Evolutionary conservation across 2,329 filamentous ascomycete genomes (phyloP).

Genomic region (Sarocladiaceae sp.): DNA sequence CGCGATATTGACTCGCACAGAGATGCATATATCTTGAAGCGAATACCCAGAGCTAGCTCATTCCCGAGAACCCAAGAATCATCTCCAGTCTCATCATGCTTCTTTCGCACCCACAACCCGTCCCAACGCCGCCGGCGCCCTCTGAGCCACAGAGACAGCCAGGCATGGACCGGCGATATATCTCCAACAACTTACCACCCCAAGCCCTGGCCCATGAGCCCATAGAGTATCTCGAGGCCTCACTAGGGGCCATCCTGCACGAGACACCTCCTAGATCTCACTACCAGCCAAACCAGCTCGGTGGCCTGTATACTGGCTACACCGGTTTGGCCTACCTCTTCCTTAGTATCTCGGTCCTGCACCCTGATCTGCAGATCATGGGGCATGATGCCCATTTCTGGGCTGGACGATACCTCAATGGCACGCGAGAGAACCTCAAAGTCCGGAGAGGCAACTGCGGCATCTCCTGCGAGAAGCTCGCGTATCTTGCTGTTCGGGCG

Average conservation of each 20-base stretch:
- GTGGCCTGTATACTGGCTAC: slow-evolving; percentile 47
- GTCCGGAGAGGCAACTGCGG: slow-evolving; percentile 42
- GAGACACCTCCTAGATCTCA: slow-evolving; percentile 28
- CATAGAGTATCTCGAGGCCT: slow-evolving; percentile 22
- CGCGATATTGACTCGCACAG: no score
- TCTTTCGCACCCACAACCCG: not conserved
- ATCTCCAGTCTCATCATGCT: slow-evolving; percentile 1
- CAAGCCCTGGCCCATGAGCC: slow-evolving; percentile 22
- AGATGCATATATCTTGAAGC: no score
- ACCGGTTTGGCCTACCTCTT: slow-evolving; percentile 52
- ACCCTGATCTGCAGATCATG: slow-evolving; percentile 37
- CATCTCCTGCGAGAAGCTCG: slow-evolving; percentile 41
- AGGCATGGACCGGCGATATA: slow-evolving; percentile 24
- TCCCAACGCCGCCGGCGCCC: not conserved
- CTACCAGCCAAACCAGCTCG: slow-evolving; percentile 27
- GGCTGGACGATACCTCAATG: slow-evolving; percentile 41
- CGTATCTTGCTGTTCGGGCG: slow-evolving; percentile 38
- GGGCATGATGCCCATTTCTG: slow-evolving; percentile 37
- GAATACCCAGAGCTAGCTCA: no score
- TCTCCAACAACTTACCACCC: slow-evolving; percentile 26
- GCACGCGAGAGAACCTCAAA: slow-evolving; percentile 23
- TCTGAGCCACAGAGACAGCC: not conserved
- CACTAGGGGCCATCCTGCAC: slow-evolving; percentile 30
- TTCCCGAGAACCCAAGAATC: not conserved
- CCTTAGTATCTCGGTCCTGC: slow-evolving; percentile 36